Base-by-base conservation (phyloP, 257 asterid genomes). In the Mentha longifolia region DNA sequence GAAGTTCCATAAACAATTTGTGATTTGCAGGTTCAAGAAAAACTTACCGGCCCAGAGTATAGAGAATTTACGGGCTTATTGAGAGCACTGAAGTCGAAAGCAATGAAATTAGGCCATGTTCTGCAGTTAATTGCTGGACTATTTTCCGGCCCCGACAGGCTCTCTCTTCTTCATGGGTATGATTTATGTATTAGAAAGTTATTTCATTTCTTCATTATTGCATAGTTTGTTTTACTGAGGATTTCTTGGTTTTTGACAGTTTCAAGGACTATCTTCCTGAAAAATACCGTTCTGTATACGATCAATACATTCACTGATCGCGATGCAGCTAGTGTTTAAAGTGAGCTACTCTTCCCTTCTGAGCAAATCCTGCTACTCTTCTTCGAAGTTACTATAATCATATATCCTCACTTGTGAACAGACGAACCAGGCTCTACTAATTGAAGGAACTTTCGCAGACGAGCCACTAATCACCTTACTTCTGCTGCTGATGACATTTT, bases 91-190 rank as follows among this genome's bases (percentile, higher is more conserved):
- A 91, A 85, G 85, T 83, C 97, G 60, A 89, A 89, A 77, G 83
- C 86, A 76, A 83, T 86, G 98, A 91, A 88, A 76, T 85, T 84
- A 47, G 82, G 90, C 59, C 85, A 75, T 72, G 99, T 82, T 78
- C 86, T 95, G 76, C 89, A 86, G 79, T 95, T 97, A 39, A 88
- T 95, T 60, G 85, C 89, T 46, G 85, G 81, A 63, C 76, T 95
- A 52, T 95, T 95, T 75, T 88, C 97, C 74, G 81, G 76, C 58
- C 98, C 98, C 9, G 93, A 83, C 78, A 84, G 98, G 83, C 81
- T 72, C 51, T 77, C 89, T 75, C 99, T 94, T 75, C 95, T 89
- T 78, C 90, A 86, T 50, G 87, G 98, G 99, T 94, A 87, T 69
- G 50, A n/a, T 43, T 37, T 65, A 45, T 43, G 54, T 35, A 28